Base-by-base conservation (phyloP, 768 basidiomycete genomes). In the Mycena chlorophos region DNA sequence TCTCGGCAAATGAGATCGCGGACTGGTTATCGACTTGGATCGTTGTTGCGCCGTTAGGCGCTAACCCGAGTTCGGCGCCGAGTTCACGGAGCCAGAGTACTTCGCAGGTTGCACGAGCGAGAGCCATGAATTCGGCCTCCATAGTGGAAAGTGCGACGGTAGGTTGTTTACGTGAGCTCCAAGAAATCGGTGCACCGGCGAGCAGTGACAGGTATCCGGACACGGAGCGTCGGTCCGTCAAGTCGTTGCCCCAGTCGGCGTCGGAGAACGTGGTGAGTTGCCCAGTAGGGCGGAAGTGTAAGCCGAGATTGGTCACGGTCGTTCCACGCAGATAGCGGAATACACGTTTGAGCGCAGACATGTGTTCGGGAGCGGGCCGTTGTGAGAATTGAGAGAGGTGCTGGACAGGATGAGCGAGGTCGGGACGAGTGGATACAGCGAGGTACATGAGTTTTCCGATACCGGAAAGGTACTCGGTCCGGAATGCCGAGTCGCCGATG, bases 71-170 rank as follows among this genome's bases (percentile, higher is more conserved):
- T 25, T 66, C 63, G 1, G 39, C 17, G 1, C 60, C 37, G 4
- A 68, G 45, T 20, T 25, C 45, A 3, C 56, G 57, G 0, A 69
- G 54, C 73, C 73, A 78, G 6, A 73, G 31, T 3, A 61, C 67
- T 56, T 75, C 66, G 29, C 68, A 60, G 0, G 65, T 53, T 2
- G 72, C 66, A 42, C 71, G 63, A 0, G 69, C 51, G 10, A 66
- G 57, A 2, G 72, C 72, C 28, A 75, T 68, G 60, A 73, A 76
- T 60, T 77, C 76, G 1, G 73, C 69, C 55, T 78, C 52, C 52
- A 50, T 50, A 19, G 43, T 57, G 26, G 55, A 52, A 19, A 57
- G 50, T 51, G 56, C 56, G 31, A 75, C 66, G 2, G 67, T 63
- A 10, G 65, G 40, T 55, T 79, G 77, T 29, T 67, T 59, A 22